Base-by-base conservation (phyloP, 768 basidiomycete species). In the Daedaleopsis nitida region DNA sequence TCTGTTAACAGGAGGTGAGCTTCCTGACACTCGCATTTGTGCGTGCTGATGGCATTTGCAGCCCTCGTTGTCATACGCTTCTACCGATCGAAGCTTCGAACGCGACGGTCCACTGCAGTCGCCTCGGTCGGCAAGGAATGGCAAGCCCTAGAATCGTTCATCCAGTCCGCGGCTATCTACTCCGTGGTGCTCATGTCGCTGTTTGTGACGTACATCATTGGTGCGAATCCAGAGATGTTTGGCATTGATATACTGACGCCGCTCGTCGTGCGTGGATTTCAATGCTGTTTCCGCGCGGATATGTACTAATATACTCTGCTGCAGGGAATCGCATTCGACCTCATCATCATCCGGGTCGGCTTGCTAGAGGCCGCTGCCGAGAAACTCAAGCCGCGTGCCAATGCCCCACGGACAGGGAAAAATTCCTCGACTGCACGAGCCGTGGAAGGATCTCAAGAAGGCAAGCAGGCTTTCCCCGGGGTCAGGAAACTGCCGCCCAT, bases 201-300 rank as follows among this genome's bases (percentile, higher is more conserved):
- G n/a, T 34, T 52, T 24, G 27, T 34, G 16, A 53, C 52, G 27
- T 38, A 53, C 32, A 27, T 53, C n/a, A n/a, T 38, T 14, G 52
- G 52, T 37, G 52, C 32, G 13, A 53, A 42, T 37, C 52, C 21
- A 34, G 44, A 16, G 54, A 42, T 52, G 32, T 24, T 52, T 24
- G 23, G 38, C 35, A 42, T 27, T 39, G 48, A 38, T 39, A 39
- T 32, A 16, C 23, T 44, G 19, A 9, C n/a, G 7, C 39, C 44
- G 34, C 47, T 55, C 38, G 37, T 60, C 37, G 59, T 37, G n/a
- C 27, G 54, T 53, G 27, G 7, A 35, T 48, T 55, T 24, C 17
- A n/a, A 11, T 49, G 34, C 43, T 38, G 48, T 45, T 27, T n/a
- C 16, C 47, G 35, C 17, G 21, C 54, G 48, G 53, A 43, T 42